Percentiles rank a stretch among this genome's conserved stretches.
Conservation (phyloP, 228 moss, liverwort and hornwort genomes). For the Sphagnum fallax region DNA sequence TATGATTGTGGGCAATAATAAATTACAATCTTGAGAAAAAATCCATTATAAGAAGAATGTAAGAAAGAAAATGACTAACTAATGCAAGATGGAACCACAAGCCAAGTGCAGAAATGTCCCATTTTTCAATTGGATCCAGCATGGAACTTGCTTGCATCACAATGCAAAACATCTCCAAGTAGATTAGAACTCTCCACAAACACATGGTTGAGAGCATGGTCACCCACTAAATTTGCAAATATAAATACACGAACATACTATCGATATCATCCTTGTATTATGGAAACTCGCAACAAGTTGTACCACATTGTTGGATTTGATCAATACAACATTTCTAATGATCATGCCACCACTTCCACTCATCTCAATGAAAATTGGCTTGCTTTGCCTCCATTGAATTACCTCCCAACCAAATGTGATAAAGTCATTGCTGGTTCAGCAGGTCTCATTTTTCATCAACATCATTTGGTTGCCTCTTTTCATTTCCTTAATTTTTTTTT, state of each 20-base stretch:
- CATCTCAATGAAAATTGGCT: slow-evolving; percentile 27
- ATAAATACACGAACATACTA: slow-evolving; percentile 16
- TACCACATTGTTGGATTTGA: slow-evolving; percentile 33
- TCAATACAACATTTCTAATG: slow-evolving; percentile 5
- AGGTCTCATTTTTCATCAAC: slow-evolving; percentile 7
- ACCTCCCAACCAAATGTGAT: slow-evolving; percentile 42
- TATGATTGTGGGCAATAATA: neutral
- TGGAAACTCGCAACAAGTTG: slow-evolving; percentile 37
- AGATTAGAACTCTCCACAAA: slow-evolving; percentile 33
- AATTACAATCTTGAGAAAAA: neutral
- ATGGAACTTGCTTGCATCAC: slow-evolving; percentile 30
- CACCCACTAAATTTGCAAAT: slow-evolving; percentile 37
- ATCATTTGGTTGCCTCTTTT: neutral
- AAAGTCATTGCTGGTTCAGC: slow-evolving; percentile 46
- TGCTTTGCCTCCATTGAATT: slow-evolving; percentile 45
- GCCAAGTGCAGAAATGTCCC: slow-evolving; percentile 32
- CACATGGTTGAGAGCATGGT: slow-evolving; percentile 39
- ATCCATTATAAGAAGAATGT: neutral
- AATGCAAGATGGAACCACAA: neutral
- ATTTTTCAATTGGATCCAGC: slow-evolving; percentile 42
- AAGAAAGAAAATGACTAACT: too few relatives aligned
- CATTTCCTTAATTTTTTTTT: neutral
- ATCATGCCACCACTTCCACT: slow-evolving; percentile 1
- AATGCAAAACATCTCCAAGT: slow-evolving; percentile 30
- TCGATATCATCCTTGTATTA: slow-evolving; percentile 34